Percentiles rank a stretch among this genome's conserved stretches.
These are phyloP conservation scores for Bipolaris cookei DNA, from an alignment of 2,329 filamentous ascomycete genomes.

Conservation along the genomic window DNA sequence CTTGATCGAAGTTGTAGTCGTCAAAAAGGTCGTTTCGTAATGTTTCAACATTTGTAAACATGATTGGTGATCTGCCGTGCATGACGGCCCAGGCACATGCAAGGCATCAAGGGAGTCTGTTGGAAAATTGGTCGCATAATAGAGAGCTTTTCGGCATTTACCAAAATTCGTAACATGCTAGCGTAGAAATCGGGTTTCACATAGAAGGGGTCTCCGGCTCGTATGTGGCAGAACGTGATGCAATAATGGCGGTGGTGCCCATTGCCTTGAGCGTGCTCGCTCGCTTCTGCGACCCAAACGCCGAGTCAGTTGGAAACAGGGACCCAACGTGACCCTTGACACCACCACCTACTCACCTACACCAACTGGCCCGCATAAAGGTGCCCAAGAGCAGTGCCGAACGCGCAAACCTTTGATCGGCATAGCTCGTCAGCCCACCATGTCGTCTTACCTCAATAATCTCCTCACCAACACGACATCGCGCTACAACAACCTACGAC, in stretches of 20 bases:
- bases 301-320: constrained; percentile 23
- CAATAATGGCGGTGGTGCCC: constrained; percentile 3
- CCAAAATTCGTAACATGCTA: not conserved
- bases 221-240: not conserved
- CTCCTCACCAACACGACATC: constrained; percentile 64
- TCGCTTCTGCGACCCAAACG: constrained; percentile 19
- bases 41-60: constrained; percentile 9
- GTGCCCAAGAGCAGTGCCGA: not conserved
- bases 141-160: not conserved
- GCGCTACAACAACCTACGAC: constrained; percentile 64
- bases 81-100: not conserved
- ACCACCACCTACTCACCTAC: constrained; percentile 11
- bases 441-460: constrained; percentile 80
- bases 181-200: not conserved
- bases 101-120: not conserved
- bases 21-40: not conserved
- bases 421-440: constrained; percentile 19
- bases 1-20: not conserved
- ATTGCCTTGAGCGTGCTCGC: constrained; percentile 4
- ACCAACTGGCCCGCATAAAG: constrained; percentile 6
- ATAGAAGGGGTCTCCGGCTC: not conserved
- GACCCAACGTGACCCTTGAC: constrained; percentile 13
- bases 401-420: not conserved
- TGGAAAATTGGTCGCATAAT: not conserved
- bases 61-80: not conserved